phyloP scores from a whole-genome alignment of 768 basidiomycete species.

The Termitomyces sp. region DNA sequence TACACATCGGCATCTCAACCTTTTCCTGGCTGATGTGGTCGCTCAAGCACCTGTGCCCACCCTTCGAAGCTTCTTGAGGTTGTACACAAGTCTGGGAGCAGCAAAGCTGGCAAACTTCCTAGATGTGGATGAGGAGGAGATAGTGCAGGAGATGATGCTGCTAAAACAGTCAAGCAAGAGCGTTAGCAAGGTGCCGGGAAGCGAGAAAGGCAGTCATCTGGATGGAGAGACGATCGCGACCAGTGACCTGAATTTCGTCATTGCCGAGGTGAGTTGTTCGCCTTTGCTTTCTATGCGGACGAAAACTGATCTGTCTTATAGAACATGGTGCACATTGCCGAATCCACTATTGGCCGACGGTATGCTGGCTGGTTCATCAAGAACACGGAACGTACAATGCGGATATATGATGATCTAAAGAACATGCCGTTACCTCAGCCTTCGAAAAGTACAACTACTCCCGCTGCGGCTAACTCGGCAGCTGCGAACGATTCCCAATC shows the following conservation, averaged over 20 bases:
- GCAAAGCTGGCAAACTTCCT: slow-evolving; percentile 90
- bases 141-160: slow-evolving; percentile 95
- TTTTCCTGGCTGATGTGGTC: slow-evolving; percentile 80
- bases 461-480: slow-evolving; percentile 20
- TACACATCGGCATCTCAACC: slow-evolving; percentile 73
- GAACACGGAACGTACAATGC: slow-evolving; percentile 87
- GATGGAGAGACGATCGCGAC: slow-evolving; percentile 85
- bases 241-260: slow-evolving; percentile 93
- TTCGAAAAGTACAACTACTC: slow-evolving; percentile 18
- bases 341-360: slow-evolving; percentile 87
- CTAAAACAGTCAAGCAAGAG: slow-evolving; percentile 87
- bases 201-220: slow-evolving; percentile 52
- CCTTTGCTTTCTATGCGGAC: not conserved
- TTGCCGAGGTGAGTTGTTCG: slow-evolving; percentile 68
- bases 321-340: slow-evolving; percentile 97
- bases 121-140: slow-evolving; percentile 88
- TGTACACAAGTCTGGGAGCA: slow-evolving; percentile 92
- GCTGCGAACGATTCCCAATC: slow-evolving; percentile 17
- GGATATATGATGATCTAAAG: slow-evolving; percentile 76
- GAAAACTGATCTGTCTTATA: slow-evolving; percentile 22
- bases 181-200: slow-evolving; percentile 58
- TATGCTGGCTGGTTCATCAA: slow-evolving; percentile 98
- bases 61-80: slow-evolving; percentile 85
- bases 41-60: slow-evolving; percentile 78
- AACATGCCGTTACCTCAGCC: slow-evolving; percentile 39